Evolutionary conservation across 805 yeast species (phyloP).

Genomic region (Tetrapisispora fleetii): DNA sequence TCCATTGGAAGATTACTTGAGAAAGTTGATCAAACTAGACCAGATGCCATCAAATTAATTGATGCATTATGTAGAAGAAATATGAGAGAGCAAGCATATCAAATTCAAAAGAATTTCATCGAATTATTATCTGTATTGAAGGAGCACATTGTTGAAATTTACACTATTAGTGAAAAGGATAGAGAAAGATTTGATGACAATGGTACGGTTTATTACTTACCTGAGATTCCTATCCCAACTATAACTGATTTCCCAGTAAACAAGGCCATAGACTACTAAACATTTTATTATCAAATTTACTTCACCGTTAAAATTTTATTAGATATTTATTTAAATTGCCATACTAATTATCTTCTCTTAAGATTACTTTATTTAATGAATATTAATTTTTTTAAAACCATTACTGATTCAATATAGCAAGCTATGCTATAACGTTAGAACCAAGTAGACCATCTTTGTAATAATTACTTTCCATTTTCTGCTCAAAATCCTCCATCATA

Average conservation of each 20-base stretch:
- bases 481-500: slow-evolving; percentile 34
- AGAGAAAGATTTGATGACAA: slow-evolving; percentile 83
- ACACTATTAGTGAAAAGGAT: slow-evolving; percentile 71
- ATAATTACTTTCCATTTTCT: slow-evolving; percentile 26
- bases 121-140: slow-evolving; percentile 47
- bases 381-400: neutral
- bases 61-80: slow-evolving; percentile 67
- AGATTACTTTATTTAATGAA: neutral
- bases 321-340: neutral
- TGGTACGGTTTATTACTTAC: slow-evolving; percentile 70
- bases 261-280: slow-evolving; percentile 48
- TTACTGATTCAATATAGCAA: neutral
- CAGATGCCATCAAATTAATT: slow-evolving; percentile 64
- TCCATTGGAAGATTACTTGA: slow-evolving; percentile 85
- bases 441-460: slow-evolving; percentile 27
- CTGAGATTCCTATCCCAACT: slow-evolving; percentile 64
- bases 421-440: neutral
- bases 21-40: slow-evolving; percentile 60
- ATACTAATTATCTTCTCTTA: too few relatives aligned
- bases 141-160: slow-evolving; percentile 65
- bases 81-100: slow-evolving; percentile 71
- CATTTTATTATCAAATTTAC: neutral
- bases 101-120: slow-evolving; percentile 58
- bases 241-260: slow-evolving; percentile 54
- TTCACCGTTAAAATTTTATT: neutral